Evolutionary conservation across 768 basidiomycete species (phyloP).

Genomic region (Auricularia heimuer): DNA sequence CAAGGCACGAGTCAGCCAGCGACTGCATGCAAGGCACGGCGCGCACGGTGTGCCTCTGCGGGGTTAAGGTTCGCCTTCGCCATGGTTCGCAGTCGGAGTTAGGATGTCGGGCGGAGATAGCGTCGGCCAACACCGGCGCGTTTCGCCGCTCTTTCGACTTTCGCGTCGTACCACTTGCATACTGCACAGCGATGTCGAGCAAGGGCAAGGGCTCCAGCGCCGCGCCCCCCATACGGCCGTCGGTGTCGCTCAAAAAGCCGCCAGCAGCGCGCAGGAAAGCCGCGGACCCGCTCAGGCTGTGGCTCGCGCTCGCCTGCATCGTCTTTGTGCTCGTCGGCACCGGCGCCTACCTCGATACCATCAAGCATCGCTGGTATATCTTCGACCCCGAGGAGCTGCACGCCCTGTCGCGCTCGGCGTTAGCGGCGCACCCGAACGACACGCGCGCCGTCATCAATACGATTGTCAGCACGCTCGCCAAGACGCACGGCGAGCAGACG

Average conservation of each 20-base stretch:
- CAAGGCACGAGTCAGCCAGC: not conserved
- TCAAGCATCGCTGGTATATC: conserved; percentile 85
- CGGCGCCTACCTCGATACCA: conserved; percentile 46
- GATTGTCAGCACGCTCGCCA: conserved; percentile 72
- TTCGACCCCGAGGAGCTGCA: conserved; percentile 67
- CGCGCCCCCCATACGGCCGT: not conserved
- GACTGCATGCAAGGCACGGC: not conserved
- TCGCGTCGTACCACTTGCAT: not conserved
- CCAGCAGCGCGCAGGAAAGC: not conserved
- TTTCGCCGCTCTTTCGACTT: not conserved
- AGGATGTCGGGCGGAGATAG: not conserved
- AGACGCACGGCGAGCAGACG: conserved; percentile 51
- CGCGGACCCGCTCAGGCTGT: conserved; percentile 18
- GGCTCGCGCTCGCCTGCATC: conserved; percentile 22
- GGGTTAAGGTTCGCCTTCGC: conserved; percentile 82
- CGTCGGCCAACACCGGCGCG: not conserved
- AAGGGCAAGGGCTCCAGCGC: not conserved
- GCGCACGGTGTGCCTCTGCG: conserved; percentile 77
- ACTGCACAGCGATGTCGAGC: not conserved
- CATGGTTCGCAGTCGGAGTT: conserved; percentile 33
- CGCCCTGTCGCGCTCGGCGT: conserved; percentile 61
- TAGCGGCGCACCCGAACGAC: conserved; percentile 55
- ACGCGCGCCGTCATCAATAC: conserved; percentile 66
- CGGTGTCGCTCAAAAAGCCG: not conserved
- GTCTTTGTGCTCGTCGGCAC: conserved; percentile 23